Conservation (phyloP, 2,329 filamentous ascomycete species). For the Aspergillus sp. region DNA sequence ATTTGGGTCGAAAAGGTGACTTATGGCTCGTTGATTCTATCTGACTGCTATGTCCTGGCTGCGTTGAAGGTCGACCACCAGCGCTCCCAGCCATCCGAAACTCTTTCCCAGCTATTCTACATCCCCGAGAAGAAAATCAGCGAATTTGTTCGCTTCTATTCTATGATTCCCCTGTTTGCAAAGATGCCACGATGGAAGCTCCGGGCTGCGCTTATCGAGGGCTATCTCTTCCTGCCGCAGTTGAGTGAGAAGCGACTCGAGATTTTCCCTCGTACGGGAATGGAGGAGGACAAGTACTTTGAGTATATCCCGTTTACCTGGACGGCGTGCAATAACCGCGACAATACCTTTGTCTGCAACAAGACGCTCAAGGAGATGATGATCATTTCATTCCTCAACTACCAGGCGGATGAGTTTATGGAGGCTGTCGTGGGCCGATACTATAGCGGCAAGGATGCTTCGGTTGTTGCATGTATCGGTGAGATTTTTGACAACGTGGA, state of each 20-base stretch:
- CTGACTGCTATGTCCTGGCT: slow-evolving; percentile 23
- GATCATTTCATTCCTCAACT: slow-evolving; percentile 19
- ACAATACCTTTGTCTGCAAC: slow-evolving; percentile 3
- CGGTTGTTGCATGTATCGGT: neutral
- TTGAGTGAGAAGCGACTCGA: slow-evolving; percentile 2
- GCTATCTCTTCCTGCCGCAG: slow-evolving; percentile 3
- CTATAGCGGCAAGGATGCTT: neutral
- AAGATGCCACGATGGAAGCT: neutral
- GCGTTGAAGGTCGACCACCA: slow-evolving; percentile 12
- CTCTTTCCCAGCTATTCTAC: slow-evolving; percentile 1
- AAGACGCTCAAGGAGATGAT: slow-evolving; percentile 21
- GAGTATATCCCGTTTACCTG: slow-evolving; percentile 21
- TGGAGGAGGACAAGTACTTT: slow-evolving; percentile 18
- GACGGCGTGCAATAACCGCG: slow-evolving; percentile 13
- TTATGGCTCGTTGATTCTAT: slow-evolving; percentile 14
- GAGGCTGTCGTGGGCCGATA: slow-evolving; percentile 12
- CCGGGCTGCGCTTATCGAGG: slow-evolving; percentile 4
- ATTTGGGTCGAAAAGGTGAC: slow-evolving; percentile 20
- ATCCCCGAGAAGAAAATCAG: neutral
- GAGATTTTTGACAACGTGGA: neutral
- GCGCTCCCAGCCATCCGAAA: slow-evolving; percentile 8
- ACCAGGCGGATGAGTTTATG: slow-evolving; percentile 24
- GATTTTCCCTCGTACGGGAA: slow-evolving; percentile 10
- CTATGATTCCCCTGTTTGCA: slow-evolving; percentile 1
- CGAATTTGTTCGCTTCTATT: neutral